These are phyloP conservation scores for Sphaerulina populicola DNA, from an alignment of 2,329 filamentous ascomycete genomes.

Conservation along the genomic window DNA sequence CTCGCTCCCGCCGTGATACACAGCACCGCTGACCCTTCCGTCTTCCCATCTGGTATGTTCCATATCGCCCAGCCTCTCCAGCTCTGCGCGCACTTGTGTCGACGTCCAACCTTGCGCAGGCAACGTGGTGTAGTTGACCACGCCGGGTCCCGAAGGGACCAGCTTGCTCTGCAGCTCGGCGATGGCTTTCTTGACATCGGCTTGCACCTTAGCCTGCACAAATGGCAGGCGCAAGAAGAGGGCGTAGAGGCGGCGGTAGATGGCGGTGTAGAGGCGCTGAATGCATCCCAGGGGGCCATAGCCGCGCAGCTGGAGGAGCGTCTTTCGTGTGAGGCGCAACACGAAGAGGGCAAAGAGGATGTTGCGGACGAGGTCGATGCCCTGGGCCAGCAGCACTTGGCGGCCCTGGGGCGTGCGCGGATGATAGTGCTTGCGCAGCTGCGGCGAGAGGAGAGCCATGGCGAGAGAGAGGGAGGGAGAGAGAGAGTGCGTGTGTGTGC, in stretches of 20 bases:
- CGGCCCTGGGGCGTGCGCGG: conserved; percentile 17
- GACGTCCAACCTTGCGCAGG: conserved; percentile 76
- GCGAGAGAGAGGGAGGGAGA: no score
- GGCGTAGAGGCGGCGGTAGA: conserved; percentile 69
- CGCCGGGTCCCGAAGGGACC: conserved; percentile 60
- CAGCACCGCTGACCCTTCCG: conserved; percentile 84
- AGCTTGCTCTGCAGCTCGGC: conserved; percentile 77
- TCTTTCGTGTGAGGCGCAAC: conserved; percentile 69
- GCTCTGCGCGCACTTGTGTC: conserved; percentile 70
- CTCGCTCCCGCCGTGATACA: conserved; percentile 86
- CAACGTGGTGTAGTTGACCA: conserved; percentile 65
- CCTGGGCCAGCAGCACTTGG: conserved; percentile 23
- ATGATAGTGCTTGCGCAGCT: conserved; percentile 23
- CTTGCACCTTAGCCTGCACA: conserved; percentile 75
- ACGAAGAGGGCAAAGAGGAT: conserved; percentile 84
- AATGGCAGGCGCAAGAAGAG: conserved; percentile 80
- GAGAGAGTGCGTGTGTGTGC: neutral
- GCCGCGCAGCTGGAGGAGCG: conserved; percentile 76
- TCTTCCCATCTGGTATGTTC: conserved; percentile 97
- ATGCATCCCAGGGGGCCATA: conserved; percentile 76
- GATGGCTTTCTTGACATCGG: conserved; percentile 72
- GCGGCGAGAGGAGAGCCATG: conserved; percentile 15
- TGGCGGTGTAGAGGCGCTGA: conserved; percentile 61
- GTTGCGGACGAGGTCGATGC: conserved; percentile 55
- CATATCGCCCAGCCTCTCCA: conserved; percentile 71